Evolutionary conservation across 129 eudicot genomes (phyloP), one percentile per base, ranked within the genome.

Genomic region (Flaveria sonorensis): DNA sequence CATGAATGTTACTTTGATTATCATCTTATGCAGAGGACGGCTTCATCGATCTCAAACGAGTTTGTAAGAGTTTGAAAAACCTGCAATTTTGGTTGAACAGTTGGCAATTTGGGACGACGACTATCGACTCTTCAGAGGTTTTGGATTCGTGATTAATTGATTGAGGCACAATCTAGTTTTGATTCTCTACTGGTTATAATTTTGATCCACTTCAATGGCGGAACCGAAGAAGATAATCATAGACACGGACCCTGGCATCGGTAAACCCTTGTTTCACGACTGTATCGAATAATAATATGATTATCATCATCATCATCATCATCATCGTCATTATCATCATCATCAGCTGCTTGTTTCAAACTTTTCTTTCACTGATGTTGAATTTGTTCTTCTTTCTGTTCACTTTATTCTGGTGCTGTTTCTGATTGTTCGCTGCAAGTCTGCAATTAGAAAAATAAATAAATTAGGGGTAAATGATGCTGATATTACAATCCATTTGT

Each of bases 201-300:
- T 59, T 7, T 60, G 39, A 60, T 60, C 39, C 2, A 26, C 32
- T 72, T 43, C n/a, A 7, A 87, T 87, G 92, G 85, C 82, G 28
- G 85, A 52, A 62, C 87, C 77, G 57, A 89, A 89, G 87, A 93
- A 93, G 88, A 83, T 93, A 80, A 90, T 93, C 82, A 90, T 93
- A 63, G 98, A 93, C 83, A 93, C 98, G 5, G 98, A 93, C 13
- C 98, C 97, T 15, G 98, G 98, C 46, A 87, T 93, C 28, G 98
- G 98, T 93, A 88, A 65, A 19, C 66, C 53, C 32, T 48, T 7
- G 19, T 32, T 77, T 71, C 56, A 10, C 28, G 32, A 69, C 3
- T 70, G 18, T 40, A 45, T 52, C 0, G 20, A 77, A 52, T 77
- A 1, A 14, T 32, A 39, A 14, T 19, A 66, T 30, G 36, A 30